Conservation (phyloP, 2,329 filamentous ascomycete genomes). For the Cladosporium colombiae region DNA sequence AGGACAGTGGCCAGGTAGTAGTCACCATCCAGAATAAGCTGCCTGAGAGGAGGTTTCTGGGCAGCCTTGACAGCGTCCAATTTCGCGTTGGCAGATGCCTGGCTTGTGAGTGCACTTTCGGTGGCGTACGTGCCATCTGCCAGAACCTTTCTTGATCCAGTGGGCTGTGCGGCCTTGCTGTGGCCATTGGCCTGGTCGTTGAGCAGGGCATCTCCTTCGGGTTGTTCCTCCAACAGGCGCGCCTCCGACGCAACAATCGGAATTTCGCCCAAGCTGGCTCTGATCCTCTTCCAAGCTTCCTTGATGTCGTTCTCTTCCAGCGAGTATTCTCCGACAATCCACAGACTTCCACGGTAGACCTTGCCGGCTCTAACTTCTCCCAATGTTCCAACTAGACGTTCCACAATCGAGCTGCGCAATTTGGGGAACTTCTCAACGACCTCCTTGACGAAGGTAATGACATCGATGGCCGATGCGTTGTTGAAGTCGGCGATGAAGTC, state of each 20-base stretch:
- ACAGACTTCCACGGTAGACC: conserved; percentile 93
- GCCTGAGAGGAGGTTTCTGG: conserved; percentile 90
- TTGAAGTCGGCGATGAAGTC: conserved; percentile 99
- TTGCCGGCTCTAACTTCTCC: conserved; percentile 94
- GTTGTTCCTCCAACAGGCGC: conserved; percentile 79
- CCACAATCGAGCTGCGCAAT: conserved; percentile 81
- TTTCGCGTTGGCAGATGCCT: conserved; percentile 84
- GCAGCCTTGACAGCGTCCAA: conserved; percentile 96
- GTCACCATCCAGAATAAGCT: conserved; percentile 94
- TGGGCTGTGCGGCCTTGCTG: conserved; percentile 72
- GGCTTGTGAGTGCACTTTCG: conserved; percentile 91
- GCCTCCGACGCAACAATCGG: conserved; percentile 96
- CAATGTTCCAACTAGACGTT: conserved; percentile 84
- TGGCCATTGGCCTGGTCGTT: conserved; percentile 77
- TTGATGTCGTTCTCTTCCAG: conserved; percentile 90
- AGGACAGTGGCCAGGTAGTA: conserved; percentile 94
- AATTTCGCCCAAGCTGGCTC: conserved; percentile 91
- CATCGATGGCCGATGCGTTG: conserved; percentile 92
- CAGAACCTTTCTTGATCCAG: conserved; percentile 85
- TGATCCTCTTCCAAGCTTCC: conserved; percentile 95
- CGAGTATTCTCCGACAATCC: conserved; percentile 98
- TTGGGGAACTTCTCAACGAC: conserved; percentile 97
- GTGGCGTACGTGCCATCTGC: conserved; percentile 98
- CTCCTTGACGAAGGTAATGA: conserved; percentile 98
- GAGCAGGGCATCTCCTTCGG: conserved; percentile 63